Conservation (phyloP, 345 rosid genomes). For the Acer negundo region DNA sequence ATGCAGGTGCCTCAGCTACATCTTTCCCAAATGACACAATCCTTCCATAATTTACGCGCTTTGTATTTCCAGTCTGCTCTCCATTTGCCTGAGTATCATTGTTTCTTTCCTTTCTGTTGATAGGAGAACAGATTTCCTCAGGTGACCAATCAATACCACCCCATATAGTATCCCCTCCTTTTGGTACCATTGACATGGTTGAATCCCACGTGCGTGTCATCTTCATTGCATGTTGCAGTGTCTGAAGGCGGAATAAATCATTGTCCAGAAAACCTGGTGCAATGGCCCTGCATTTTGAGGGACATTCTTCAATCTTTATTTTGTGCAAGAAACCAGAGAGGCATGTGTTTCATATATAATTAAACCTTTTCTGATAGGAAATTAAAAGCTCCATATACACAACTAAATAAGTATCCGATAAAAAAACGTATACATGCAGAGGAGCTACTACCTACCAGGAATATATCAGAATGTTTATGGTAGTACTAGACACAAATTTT, state of each 20-base stretch:
- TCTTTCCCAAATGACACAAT: slow-evolving; percentile 87
- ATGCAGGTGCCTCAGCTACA: slow-evolving; percentile 64
- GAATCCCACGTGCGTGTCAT: slow-evolving; percentile 96
- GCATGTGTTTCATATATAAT: background rate
- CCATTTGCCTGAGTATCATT: slow-evolving; percentile 40
- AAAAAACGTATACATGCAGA: background rate
- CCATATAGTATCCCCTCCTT: slow-evolving; percentile 95
- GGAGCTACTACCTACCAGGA: background rate
- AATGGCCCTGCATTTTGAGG: slow-evolving; percentile 68
- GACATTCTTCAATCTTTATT: background rate
- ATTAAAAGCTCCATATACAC: background rate
- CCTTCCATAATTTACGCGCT: slow-evolving; percentile 69
- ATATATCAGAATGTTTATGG: background rate
- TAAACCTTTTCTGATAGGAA: background rate
- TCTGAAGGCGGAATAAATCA: slow-evolving; percentile 82
- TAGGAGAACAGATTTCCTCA: slow-evolving; percentile 60
- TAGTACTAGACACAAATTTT: background rate
- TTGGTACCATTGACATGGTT: slow-evolving; percentile 94
- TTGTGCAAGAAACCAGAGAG: background rate
- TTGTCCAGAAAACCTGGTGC: slow-evolving; percentile 85
- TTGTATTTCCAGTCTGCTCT: slow-evolving; percentile 32
- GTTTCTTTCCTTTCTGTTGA: slow-evolving; percentile 42
- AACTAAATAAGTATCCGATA: background rate
- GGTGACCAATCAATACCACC: slow-evolving; percentile 96
- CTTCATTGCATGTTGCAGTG: slow-evolving; percentile 77